These are phyloP conservation scores for Coprinopsis marcescibilis DNA, from an alignment of 768 basidiomycete genomes.

Conservation along the genomic window DNA sequence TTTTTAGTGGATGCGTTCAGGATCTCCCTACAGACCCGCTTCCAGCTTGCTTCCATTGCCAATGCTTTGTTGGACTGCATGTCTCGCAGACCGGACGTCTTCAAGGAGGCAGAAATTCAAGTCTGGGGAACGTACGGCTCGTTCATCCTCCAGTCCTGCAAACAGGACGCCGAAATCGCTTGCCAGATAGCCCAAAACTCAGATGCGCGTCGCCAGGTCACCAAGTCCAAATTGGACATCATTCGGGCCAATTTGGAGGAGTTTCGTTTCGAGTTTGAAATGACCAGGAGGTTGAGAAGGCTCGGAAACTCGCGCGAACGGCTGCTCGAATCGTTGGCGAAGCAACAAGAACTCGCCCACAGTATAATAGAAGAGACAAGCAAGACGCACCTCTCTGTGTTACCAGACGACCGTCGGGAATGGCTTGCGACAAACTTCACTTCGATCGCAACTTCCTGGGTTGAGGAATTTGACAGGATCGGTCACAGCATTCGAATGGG, in stretches of 20 bases:
- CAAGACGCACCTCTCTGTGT: conserved; percentile 13
- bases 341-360: conserved; percentile 12
- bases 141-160: conserved; percentile 44
- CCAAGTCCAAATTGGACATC: conserved; percentile 34
- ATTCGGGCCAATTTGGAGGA: conserved; percentile 44
- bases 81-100: conserved; percentile 14
- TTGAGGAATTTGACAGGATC: conserved; percentile 43
- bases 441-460: conserved; percentile 24
- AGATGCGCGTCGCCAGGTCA: conserved; percentile 47
- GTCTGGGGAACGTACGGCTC: conserved; percentile 42
- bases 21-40: conserved; percentile 47
- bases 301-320: conserved; percentile 19
- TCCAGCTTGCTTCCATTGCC: conserved; percentile 43
- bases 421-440: too few species aligned
- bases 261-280: conserved; percentile 43
- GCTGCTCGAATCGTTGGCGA: conserved; percentile 15
- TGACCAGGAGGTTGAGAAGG: conserved; percentile 22
- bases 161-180: conserved; percentile 41
- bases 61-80: conserved; percentile 32
- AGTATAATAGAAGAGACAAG: conserved; percentile 11
- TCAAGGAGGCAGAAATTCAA: conserved; percentile 23
- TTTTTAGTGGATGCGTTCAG: conserved; percentile 59
- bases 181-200: conserved; percentile 41
- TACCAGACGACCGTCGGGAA: conserved; percentile 26
- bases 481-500: conserved; percentile 31